Evolutionary conservation across 305 asterid species (phyloP).

Genomic region (Fraxinus latifolia): DNA sequence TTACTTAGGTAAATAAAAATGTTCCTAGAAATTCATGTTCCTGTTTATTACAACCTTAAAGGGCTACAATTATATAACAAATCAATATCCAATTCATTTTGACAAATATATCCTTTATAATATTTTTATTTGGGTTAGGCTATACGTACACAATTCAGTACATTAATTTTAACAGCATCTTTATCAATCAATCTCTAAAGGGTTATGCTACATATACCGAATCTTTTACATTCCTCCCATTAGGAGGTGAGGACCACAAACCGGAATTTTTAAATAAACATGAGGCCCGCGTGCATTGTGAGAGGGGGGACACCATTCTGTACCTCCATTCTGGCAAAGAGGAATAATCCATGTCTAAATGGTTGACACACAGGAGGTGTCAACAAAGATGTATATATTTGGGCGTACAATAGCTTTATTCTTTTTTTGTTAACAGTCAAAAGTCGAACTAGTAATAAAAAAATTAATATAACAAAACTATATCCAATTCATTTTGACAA

Average conservation of each 20-base stretch:
- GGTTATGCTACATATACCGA: no score
- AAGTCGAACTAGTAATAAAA: not conserved
- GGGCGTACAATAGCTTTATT: not conserved
- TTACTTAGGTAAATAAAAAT: constrained; percentile 11
- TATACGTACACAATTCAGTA: not conserved
- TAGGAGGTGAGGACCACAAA: no score
- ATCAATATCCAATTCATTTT: not conserved
- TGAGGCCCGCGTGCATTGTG: no score
- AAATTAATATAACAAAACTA: no score
- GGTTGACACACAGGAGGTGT: not conserved
- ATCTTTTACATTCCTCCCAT: no score
- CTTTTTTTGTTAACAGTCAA: no score
- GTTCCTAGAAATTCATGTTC: constrained; percentile 7
- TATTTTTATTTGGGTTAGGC: not conserved
- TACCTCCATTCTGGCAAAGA: no score
- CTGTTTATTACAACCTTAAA: not conserved
- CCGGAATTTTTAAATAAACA: no score
- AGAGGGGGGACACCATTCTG: no score
- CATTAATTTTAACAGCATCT: no score
- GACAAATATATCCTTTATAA: not conserved
- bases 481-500: not conserved
- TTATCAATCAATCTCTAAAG: no score
- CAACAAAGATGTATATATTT: not conserved
- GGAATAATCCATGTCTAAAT: not conserved
- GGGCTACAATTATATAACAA: not conserved